A percentile compares a stretch with the other conserved stretches of the same genome.
Evolutionary conservation across 2,329 filamentous ascomycete species (phyloP).

Genomic region (Cladosporium oxysporum): DNA sequence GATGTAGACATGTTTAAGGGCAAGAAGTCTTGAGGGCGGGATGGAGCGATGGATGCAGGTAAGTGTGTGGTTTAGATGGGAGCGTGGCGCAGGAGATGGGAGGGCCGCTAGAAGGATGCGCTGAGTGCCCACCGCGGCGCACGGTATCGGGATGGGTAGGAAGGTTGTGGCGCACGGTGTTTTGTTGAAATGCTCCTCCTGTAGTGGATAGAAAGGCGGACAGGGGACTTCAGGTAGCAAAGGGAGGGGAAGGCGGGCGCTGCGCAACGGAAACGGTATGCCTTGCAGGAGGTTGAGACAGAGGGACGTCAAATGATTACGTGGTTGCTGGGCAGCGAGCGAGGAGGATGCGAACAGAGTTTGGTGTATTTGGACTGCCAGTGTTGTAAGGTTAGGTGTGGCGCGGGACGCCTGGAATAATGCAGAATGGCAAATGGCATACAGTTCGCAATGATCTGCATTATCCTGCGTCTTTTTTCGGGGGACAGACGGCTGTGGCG

Average conservation of each 20-base stretch:
- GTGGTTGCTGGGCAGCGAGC: constrained; percentile 2
- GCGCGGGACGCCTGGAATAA: neutral
- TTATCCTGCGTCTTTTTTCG: neutral
- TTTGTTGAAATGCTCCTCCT: neutral
- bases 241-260: neutral
- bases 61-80: neutral
- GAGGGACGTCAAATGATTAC: constrained; percentile 1
- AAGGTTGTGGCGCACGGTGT: constrained; percentile 3
- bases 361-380: neutral
- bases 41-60: constrained; percentile 3
- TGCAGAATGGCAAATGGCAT: neutral
- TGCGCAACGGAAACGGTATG: neutral
- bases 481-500: neutral
- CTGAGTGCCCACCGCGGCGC: neutral
- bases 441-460: neutral
- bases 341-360: neutral
- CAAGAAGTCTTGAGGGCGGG: neutral
- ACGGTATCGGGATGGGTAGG: neutral
- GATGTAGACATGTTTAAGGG: neutral
- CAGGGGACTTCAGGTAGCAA: neutral
- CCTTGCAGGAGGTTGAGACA: neutral
- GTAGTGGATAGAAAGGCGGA: neutral
- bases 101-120: constrained; percentile 1
- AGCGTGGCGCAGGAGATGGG: neutral
- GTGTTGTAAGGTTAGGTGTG: neutral